Evolutionary conservation across 345 rosid species (phyloP).

Genomic region (Mallotus nudiflorus): DNA sequence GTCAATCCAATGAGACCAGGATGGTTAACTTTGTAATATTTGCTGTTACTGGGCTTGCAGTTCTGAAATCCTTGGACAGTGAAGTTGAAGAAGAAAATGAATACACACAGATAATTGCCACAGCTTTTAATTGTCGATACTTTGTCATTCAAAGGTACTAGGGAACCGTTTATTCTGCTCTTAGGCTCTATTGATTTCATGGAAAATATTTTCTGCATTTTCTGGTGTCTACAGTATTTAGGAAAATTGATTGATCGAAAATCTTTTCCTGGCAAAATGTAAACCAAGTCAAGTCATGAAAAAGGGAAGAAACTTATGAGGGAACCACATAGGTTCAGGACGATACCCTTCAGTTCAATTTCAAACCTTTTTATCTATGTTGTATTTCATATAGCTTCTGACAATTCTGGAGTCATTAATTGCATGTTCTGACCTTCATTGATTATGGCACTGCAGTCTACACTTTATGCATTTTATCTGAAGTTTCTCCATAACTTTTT

Average conservation of each 20-base stretch:
- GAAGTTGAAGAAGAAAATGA: conserved; percentile 19
- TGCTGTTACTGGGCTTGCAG: conserved; percentile 57
- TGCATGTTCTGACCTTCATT: background rate
- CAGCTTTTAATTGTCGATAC: conserved; percentile 50
- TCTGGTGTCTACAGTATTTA: background rate
- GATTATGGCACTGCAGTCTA: background rate
- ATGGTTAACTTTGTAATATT: conserved; percentile 67
- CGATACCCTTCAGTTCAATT: too few species aligned
- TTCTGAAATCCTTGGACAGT: conserved; percentile 55
- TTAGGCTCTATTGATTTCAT: background rate
- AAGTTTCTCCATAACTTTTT: background rate
- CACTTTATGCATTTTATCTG: background rate
- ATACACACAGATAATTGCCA: conserved; percentile 38
- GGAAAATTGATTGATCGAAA: background rate
- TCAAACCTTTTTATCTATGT: background rate
- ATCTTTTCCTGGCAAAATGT: background rate
- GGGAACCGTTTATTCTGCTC: background rate
- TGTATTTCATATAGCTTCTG: background rate
- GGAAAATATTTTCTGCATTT: background rate
- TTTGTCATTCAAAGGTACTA: conserved; percentile 70
- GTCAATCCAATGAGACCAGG: conserved; percentile 30
- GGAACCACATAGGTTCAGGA: background rate
- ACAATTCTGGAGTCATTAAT: too few species aligned
- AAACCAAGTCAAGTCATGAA: background rate
- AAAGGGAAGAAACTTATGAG: background rate